Base-by-base conservation (phyloP, 192 early-diverging fungal species). In the Coemansia sp. region DNA sequence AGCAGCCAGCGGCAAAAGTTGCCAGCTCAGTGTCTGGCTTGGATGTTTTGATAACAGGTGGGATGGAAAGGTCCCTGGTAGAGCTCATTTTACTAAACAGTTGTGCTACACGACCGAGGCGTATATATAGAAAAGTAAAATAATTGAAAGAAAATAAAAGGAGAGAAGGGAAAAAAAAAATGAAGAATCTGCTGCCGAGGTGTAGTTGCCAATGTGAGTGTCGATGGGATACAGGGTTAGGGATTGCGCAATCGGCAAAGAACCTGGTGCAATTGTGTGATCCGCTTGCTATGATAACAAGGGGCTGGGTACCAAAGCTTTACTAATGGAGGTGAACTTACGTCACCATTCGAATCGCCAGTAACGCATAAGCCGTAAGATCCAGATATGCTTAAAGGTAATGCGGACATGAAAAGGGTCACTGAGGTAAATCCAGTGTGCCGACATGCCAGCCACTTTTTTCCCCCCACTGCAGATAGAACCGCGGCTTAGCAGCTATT, bases 1-100 rank as follows among this genome's bases (percentile, higher is more conserved):
- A 98, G 83, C 96, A 98, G 49, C 96, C 96, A 8, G 93, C 94
- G 44, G 91, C 96, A 87, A 95, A 94, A 8, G 95, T 96, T 2
- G 93, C 94, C 44, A 81, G 64, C 70, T 78, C 68, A 2, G 73
- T 74, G 41, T 46, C 71, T n/a, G 52, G 64, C 38, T 65, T 64
- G 16, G 68, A 53, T 29, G 70, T 44, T 46, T 77, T 58, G 46
- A 83, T 33, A 12, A 66, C 44, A 5, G 73, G 33, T 43, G 81
- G 81, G 4, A 75, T 76, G 5, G 76, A 67, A 7, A n/a, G 20
- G 41, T 83, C 76, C 46, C 69, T 75, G 57, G 55, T 39, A 36
- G 60, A 36, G 31, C 62, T 69, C 71, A 77, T 78, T 68, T 64
- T 12, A 55, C 62, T 68, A 38, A 62, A 66, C 44, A 60, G 57